Evolutionary conservation across 352 stramenopile genomes (phyloP).

Genomic region (Phytophthora litchii): DNA sequence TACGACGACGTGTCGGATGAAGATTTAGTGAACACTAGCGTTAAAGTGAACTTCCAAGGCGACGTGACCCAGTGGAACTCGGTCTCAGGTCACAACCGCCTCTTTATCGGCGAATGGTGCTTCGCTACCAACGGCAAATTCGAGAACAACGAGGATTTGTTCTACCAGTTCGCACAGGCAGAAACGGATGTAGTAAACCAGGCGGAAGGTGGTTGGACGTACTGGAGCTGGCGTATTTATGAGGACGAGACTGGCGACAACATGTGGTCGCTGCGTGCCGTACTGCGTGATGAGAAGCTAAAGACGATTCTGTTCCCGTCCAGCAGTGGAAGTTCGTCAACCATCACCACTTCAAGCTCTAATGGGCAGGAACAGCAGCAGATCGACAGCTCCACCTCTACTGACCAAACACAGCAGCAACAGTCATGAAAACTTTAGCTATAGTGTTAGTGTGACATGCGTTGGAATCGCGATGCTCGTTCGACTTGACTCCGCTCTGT

Average conservation of each 20-base stretch:
- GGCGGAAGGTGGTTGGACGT: conserved; percentile 67
- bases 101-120: conserved; percentile 72
- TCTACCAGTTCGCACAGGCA: conserved; percentile 55
- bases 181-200: conserved; percentile 61
- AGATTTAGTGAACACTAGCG: conserved; percentile 50
- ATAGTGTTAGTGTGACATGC: not conserved
- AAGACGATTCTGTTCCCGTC: conserved; percentile 36
- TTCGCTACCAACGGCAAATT: conserved; percentile 73
- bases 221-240: conserved; percentile 79
- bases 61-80: conserved; percentile 49
- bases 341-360: conserved; percentile 3
- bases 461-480: too few species aligned
- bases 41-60: conserved; percentile 51
- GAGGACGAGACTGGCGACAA: conserved; percentile 64
- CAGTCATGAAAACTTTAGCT: conserved; percentile 12
- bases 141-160: conserved; percentile 39
- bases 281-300: conserved; percentile 55
- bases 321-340: conserved; percentile 20
- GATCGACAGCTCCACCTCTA: conserved; percentile 10
- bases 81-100: conserved; percentile 37
- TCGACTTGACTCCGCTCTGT: too few species aligned
- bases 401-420: conserved; percentile 19
- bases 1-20: conserved; percentile 61
- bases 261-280: conserved; percentile 66
- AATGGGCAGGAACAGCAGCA: conserved; percentile 17